These are phyloP conservation scores for Amanita jacksonii DNA, from an alignment of 768 basidiomycete species.

Conservation along the genomic window DNA sequence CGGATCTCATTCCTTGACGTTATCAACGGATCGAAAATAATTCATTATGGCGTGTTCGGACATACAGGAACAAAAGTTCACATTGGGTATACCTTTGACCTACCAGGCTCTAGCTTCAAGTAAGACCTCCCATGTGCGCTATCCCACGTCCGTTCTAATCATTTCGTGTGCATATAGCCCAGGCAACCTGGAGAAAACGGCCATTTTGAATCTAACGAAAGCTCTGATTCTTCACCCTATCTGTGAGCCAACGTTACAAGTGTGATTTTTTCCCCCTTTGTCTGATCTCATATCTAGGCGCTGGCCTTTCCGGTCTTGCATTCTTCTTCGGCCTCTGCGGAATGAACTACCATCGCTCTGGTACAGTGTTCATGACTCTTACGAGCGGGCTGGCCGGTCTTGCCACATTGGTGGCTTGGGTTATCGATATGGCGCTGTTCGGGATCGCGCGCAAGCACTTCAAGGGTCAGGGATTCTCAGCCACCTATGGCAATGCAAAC, in stretches of 20 bases:
- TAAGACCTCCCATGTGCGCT: conserved; percentile 19
- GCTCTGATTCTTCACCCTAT: conserved; percentile 75
- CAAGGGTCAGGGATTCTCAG: conserved; percentile 33
- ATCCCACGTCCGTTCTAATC: neutral
- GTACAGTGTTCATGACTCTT: conserved; percentile 74
- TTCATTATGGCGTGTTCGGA: conserved; percentile 71
- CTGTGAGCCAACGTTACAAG: conserved; percentile 34
- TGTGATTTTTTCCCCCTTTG: conserved; percentile 5
- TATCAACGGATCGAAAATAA: conserved; percentile 23
- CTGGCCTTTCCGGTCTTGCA: conserved; percentile 55
- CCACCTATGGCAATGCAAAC: conserved; percentile 69
- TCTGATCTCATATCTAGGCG: conserved; percentile 27
- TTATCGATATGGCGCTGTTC: conserved; percentile 77
- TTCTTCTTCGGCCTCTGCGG: conserved; percentile 65
- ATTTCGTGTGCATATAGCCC: conserved; percentile 24
- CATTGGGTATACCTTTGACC: conserved; percentile 50
- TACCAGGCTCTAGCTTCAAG: conserved; percentile 24
- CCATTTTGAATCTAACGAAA: conserved; percentile 63
- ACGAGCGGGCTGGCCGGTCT: conserved; percentile 56
- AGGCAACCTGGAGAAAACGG: conserved; percentile 34
- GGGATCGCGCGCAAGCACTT: conserved; percentile 56
- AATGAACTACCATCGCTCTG: conserved; percentile 49
- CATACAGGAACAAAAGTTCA: conserved; percentile 44
- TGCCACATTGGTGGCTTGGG: conserved; percentile 55
- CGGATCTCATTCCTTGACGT: conserved; percentile 58